Evolutionary conservation across 2,329 filamentous ascomycete genomes (phyloP).

Genomic region (Acephala macrosclerotiorum): DNA sequence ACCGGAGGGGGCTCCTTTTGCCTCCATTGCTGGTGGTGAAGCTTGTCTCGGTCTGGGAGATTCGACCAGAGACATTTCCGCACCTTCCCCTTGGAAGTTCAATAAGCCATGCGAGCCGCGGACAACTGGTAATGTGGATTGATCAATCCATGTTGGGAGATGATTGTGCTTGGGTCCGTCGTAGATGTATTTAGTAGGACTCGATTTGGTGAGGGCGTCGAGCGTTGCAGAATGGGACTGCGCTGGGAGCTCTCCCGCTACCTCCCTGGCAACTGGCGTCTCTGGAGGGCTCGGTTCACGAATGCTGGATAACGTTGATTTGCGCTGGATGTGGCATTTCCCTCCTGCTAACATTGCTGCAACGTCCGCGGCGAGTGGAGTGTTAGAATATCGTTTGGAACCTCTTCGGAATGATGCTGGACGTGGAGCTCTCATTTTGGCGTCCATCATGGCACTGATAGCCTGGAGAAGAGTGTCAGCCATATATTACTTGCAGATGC

Average conservation of each 20-base stretch:
- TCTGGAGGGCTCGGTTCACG: slow-evolving; percentile 2
- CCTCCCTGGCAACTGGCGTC: not conserved
- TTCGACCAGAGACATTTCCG: slow-evolving; percentile 10
- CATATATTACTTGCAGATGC: not conserved
- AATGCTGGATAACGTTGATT: slow-evolving; percentile 9
- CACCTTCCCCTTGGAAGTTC: slow-evolving; percentile 12
- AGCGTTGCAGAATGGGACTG: slow-evolving; percentile 2
- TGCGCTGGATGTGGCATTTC: not conserved
- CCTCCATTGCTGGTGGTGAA: not conserved
- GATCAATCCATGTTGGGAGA: slow-evolving; percentile 18
- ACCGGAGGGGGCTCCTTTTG: not conserved
- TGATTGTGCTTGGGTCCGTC: slow-evolving; percentile 9
- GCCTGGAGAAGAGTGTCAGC: slow-evolving; percentile 12
- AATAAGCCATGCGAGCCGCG: slow-evolving; percentile 18
- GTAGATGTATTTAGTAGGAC: slow-evolving; percentile 7
- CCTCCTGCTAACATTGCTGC: slow-evolving; percentile 19
- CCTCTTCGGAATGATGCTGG: slow-evolving; percentile 20
- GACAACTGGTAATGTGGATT: slow-evolving; percentile 10
- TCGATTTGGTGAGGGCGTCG: not conserved
- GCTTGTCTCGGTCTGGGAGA: not conserved
- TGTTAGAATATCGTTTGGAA: slow-evolving; percentile 18
- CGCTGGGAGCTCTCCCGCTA: slow-evolving; percentile 9
- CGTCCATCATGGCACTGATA: slow-evolving; percentile 22
- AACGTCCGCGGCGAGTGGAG: slow-evolving; percentile 17
- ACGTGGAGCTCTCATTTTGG: slow-evolving; percentile 13